phyloP scores from a whole-genome alignment of 805 yeast genomes.

The Yamadazyma endophytica region DNA sequence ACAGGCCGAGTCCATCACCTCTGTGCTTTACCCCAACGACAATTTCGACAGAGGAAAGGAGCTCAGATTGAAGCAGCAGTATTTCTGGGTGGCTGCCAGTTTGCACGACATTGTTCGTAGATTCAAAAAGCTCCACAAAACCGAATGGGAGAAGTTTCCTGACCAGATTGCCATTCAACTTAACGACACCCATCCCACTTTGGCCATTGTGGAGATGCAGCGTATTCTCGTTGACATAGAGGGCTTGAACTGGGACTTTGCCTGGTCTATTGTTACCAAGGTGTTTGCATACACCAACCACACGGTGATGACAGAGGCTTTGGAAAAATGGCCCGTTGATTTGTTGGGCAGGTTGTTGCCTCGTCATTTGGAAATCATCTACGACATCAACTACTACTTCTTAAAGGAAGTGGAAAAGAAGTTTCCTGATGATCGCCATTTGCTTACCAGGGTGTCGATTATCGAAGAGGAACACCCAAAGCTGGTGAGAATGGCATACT shows the following conservation, averaged over 20 bases:
- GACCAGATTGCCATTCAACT: conserved; percentile 88
- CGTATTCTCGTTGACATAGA: conserved; percentile 83
- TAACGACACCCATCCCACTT: conserved; percentile 92
- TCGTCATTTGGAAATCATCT: conserved; percentile 86
- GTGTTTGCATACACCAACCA: conserved; percentile 94
- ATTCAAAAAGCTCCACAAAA: conserved; percentile 67
- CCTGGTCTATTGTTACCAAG: conserved; percentile 77
- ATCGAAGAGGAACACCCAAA: conserved; percentile 80
- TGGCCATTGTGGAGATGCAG: conserved; percentile 86
- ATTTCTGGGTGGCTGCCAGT: conserved; percentile 95
- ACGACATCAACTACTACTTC: conserved; percentile 77
- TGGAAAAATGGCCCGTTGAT: conserved; percentile 93
- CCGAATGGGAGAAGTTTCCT: conserved; percentile 79
- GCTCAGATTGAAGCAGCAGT: conserved; percentile 88
- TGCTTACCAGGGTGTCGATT: conserved; percentile 70
- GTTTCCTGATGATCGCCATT: conserved; percentile 71
- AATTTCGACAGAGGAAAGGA: conserved; percentile 90
- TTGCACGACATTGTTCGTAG: conserved; percentile 87
- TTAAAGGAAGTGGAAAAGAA: conserved; percentile 67
- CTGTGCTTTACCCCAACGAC: conserved; percentile 91
- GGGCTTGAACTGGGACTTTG: conserved; percentile 73
- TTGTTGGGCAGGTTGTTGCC: conserved; percentile 76
- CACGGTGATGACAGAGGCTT: conserved; percentile 91
- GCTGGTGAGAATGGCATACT: conserved; percentile 86
- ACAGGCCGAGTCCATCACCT: conserved; percentile 86